Evolutionary conservation across 2,329 filamentous ascomycete genomes (phyloP), one percentile per base, ranked within the genome.

Genomic region (Cryphonectria parasitica): DNA sequence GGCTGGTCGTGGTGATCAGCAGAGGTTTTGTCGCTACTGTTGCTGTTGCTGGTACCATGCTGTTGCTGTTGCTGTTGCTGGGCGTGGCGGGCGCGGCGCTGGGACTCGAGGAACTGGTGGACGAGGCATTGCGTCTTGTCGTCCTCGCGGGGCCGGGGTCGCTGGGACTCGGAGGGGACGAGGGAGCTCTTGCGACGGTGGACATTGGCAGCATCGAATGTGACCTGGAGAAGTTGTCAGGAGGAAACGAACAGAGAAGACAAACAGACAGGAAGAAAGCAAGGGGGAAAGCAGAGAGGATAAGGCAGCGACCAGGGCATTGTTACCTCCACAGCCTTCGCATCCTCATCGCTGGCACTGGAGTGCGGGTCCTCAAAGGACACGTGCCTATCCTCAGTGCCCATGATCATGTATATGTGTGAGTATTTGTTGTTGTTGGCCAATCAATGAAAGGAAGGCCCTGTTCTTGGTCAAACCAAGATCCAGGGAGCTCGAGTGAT

Each of bases 121-220:
- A 91, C 89, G 52, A 91, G 83, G 74, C 89, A 91, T 76, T 89
- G 87, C 17, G 86, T 86, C 74, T 84, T 84, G 72, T 80, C 78
- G 45, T 69, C 73, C n/a, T 71, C 66, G 41, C 79, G 74, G 63
- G 77, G 74, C 8, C 64, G 66, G 31, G 79, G 75, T 58, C 78
- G 75, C 8, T 77, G 77, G 2, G 81, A 76, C 41, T 90, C 88
- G 64, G 82, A 81, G 5, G 83, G 78, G 17, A 90, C 87, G 64
- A 92, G 83, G 17, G 89, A 91, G 76, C 88, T 90, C 80, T 91
- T 92, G 71, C 90, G 86, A 31, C 90, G 87, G 75, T 90, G 89
- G 0, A 85, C 84, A 74, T 87, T 90, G 54, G 84, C 80, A 1
- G 86, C 80, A 72, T 91, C 89, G 75, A 92, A 91, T 31, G 88